Conservation (phyloP, 2,329 filamentous ascomycete genomes). For the Exophiala sideris region DNA sequence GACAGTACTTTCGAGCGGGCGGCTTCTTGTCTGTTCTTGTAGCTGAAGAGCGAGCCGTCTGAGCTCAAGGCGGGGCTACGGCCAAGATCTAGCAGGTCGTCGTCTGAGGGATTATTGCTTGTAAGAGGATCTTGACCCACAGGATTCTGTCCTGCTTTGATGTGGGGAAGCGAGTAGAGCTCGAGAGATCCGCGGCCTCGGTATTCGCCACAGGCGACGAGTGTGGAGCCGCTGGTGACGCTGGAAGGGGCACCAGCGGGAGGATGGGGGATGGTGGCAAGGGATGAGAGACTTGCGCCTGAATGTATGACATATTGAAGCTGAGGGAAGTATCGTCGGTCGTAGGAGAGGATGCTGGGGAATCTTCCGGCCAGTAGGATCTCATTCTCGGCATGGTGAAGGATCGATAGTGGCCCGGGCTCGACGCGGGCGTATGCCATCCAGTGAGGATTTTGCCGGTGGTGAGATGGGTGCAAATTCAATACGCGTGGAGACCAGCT, state of each 20-base stretch:
- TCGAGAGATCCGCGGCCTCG: slow-evolving; percentile 88
- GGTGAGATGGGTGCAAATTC: slow-evolving; percentile 9
- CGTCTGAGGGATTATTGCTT: slow-evolving; percentile 5
- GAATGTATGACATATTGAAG: slow-evolving; percentile 78
- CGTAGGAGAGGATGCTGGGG: slow-evolving; percentile 83
- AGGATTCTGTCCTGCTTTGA: slow-evolving; percentile 13
- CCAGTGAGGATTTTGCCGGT: slow-evolving; percentile 18
- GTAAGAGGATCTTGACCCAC: background rate
- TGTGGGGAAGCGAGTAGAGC: slow-evolving; percentile 61
- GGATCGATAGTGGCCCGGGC: slow-evolving; percentile 75
- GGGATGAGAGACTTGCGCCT: slow-evolving; percentile 71
- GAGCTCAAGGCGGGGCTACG: background rate
- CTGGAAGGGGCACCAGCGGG: slow-evolving; percentile 50
- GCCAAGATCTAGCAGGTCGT: slow-evolving; percentile 2
- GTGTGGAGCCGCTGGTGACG: slow-evolving; percentile 50
- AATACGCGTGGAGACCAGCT: background rate
- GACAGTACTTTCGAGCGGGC: slow-evolving; percentile 77
- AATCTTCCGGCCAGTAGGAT: slow-evolving; percentile 90
- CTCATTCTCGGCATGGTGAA: slow-evolving; percentile 72
- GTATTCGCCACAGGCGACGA: slow-evolving; percentile 85
- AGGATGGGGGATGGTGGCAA: slow-evolving; percentile 59
- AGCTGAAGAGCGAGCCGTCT: slow-evolving; percentile 39
- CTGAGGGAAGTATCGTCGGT: slow-evolving; percentile 77
- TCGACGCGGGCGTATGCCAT: slow-evolving; percentile 67
- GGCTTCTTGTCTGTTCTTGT: slow-evolving; percentile 80